A percentile compares a stretch with the other conserved stretches of the same genome.
Conservation (phyloP, 108 stramenopile species). For the Thalassiosira profunda region DNA sequence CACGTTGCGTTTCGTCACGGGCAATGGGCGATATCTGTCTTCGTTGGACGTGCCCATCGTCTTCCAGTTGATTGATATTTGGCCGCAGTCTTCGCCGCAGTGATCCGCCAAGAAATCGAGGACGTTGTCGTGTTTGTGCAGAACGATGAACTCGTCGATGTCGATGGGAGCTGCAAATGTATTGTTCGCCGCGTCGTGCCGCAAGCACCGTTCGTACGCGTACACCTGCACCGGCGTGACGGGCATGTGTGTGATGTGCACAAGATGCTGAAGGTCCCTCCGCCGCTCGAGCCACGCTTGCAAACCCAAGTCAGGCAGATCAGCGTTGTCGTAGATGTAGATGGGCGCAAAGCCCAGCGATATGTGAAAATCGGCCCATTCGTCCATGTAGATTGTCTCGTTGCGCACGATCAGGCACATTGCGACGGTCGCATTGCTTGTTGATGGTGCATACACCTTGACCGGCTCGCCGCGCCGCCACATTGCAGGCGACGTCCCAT, state of each 20-base stretch:
- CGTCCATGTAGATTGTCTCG: constrained; percentile 56
- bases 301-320: no score
- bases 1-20: constrained; percentile 66
- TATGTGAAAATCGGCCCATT: constrained; percentile 71
- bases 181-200: no score
- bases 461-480: no score
- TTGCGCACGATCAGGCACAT: constrained; percentile 41
- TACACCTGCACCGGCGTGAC: no score
- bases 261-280: no score
- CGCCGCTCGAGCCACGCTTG: no score
- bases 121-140: constrained; percentile 37
- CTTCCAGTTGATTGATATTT: constrained; percentile 57
- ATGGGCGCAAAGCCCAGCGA: constrained; percentile 60
- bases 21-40: constrained; percentile 49
- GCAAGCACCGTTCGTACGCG: no score
- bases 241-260: no score
- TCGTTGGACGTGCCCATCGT: constrained; percentile 42
- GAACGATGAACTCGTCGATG: constrained; percentile 41
- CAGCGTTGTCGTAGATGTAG: constrained; percentile 60
- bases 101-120: constrained; percentile 45
- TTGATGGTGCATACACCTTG: no score
- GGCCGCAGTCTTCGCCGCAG: constrained; percentile 15
- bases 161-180: constrained; percentile 50
- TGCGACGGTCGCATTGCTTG: constrained; percentile 3
- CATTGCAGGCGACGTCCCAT: no score